Conservation (phyloP, 2,329 filamentous ascomycete genomes). For the Penicillium sp. region DNA sequence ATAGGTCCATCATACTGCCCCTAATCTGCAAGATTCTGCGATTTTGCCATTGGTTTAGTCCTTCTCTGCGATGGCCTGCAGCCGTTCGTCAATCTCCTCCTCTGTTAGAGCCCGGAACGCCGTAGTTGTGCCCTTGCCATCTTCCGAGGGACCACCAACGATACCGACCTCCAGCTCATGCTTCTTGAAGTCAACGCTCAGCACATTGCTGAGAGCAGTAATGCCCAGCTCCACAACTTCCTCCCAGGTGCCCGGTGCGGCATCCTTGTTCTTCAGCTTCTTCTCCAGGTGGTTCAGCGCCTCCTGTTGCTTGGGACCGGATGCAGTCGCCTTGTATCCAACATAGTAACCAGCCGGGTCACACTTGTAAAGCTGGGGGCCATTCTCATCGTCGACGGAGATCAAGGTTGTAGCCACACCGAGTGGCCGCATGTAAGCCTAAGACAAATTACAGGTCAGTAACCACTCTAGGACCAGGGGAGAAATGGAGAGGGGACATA, state of each 20-base stretch:
- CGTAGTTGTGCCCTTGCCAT: constrained; percentile 79
- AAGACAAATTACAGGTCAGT: neutral
- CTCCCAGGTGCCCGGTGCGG: constrained; percentile 88
- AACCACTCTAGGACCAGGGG: neutral
- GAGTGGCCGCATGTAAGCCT: constrained; percentile 97
- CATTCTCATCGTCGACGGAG: constrained; percentile 87
- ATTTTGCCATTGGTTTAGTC: constrained; percentile 61
- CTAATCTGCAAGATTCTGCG: constrained; percentile 13
- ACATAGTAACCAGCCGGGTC: constrained; percentile 98
- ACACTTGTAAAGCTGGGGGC: constrained; percentile 96
- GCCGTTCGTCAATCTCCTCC: constrained; percentile 96
- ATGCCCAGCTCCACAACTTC: constrained; percentile 98
- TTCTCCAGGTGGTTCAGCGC: constrained; percentile 98
- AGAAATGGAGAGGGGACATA: constrained; percentile 47
- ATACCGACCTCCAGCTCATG: constrained; percentile 97
- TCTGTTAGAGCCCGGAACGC: constrained; percentile 88
- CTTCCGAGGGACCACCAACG: constrained; percentile 80
- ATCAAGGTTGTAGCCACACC: constrained; percentile 95
- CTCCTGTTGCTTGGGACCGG: constrained; percentile 97
- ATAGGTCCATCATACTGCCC: neutral
- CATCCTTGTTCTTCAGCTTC: constrained; percentile 99
- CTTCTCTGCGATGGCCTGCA: constrained; percentile 98
- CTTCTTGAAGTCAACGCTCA: constrained; percentile 99
- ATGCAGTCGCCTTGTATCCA: constrained; percentile 96
- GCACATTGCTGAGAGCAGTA: constrained; percentile 88